These are phyloP conservation scores for Scalesia atractyloides DNA, from an alignment of 129 eudicot genomes.

Conservation along the genomic window DNA sequence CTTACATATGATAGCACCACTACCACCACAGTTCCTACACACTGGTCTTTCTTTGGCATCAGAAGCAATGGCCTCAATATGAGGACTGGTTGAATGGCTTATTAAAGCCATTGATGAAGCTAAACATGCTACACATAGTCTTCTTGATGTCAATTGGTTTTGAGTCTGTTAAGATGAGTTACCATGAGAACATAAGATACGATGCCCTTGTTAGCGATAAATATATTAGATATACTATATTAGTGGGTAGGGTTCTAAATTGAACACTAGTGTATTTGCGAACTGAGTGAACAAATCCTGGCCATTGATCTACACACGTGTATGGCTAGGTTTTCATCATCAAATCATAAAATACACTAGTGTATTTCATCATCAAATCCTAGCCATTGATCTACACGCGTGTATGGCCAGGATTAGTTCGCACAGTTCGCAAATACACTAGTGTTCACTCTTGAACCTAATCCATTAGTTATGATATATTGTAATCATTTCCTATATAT, in stretches of 20 bases:
- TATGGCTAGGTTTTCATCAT: no score
- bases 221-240: slow-evolving; percentile 2
- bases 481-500: no score
- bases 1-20: slow-evolving; percentile 96
- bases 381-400: no score
- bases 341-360: no score
- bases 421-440: no score
- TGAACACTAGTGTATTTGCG: no score
- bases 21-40: slow-evolving; percentile 88
- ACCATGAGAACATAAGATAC: background rate
- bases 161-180: slow-evolving; percentile 42
- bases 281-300: no score
- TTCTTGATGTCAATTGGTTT: slow-evolving; percentile 55
- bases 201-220: background rate
- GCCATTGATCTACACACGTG: no score
- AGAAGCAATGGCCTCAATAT: slow-evolving; percentile 44
- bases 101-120: slow-evolving; percentile 67
- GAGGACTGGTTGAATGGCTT: slow-evolving; percentile 39
- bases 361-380: no score
- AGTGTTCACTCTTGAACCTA: no score
- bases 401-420: no score
- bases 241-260: no score
- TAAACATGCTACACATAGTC: slow-evolving; percentile 73
- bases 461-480: background rate
- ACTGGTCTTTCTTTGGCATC: slow-evolving; percentile 57